Percentiles rank a stretch among this genome's conserved stretches.
Conservation (phyloP, 805 yeast genomes). For the Saccharomycopsis selenospora region DNA sequence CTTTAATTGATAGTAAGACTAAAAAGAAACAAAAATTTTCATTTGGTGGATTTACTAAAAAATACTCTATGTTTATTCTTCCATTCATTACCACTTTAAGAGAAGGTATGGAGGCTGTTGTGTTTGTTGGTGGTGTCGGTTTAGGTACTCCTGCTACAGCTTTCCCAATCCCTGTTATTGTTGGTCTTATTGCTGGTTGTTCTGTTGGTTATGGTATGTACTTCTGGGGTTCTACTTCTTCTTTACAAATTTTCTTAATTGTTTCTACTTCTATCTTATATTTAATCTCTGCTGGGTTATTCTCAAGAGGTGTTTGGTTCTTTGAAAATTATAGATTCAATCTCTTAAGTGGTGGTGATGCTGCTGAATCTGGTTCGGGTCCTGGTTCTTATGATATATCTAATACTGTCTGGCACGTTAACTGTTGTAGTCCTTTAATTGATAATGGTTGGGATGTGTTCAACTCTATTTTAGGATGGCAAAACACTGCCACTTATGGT, state of each 20-base stretch:
- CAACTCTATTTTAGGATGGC: constrained; percentile 93
- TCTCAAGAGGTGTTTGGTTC: constrained; percentile 88
- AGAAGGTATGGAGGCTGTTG: constrained; percentile 95
- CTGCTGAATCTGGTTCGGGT: constrained; percentile 84
- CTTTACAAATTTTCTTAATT: constrained; percentile 82
- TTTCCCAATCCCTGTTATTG: constrained; percentile 84
- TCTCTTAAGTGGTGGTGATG: constrained; percentile 81
- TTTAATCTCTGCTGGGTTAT: constrained; percentile 84
- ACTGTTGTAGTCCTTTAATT: constrained; percentile 90
- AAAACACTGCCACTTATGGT: constrained; percentile 89
- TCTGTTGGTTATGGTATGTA: constrained; percentile 62
- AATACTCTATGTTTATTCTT: constrained; percentile 80
- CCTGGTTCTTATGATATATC: constrained; percentile 87
- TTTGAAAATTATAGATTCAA: constrained; percentile 66
- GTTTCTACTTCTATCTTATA: constrained; percentile 83
- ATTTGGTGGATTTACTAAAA: constrained; percentile 50
- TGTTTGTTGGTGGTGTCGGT: constrained; percentile 94
- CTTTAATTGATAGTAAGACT: constrained; percentile 55
- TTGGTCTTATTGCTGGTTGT: constrained; percentile 76
- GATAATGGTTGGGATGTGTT: constrained; percentile 96
- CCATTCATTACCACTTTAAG: constrained; percentile 87
- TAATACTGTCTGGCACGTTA: constrained; percentile 86
- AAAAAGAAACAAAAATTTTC: constrained; percentile 48
- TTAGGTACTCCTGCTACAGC: constrained; percentile 51
- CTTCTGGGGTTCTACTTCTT: constrained; percentile 72